Percentiles rank a stretch among this genome's conserved stretches.
Conservation (phyloP, 768 basidiomycete genomes). For the Asterophora lycoperdoides region DNA sequence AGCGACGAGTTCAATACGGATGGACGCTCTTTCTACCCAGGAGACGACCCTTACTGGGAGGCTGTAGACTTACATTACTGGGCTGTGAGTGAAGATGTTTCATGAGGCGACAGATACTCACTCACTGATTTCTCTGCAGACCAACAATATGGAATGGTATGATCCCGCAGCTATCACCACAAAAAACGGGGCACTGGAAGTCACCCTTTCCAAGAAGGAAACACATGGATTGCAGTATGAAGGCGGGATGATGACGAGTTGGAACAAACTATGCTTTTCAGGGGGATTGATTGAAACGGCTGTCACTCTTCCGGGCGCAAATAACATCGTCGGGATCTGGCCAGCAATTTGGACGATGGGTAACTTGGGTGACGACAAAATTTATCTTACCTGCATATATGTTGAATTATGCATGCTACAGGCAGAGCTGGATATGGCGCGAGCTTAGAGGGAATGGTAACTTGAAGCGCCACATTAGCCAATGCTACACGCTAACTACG, state of each 20-base stretch:
- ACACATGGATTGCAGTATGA: constrained; percentile 72
- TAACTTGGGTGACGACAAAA: constrained; percentile 53
- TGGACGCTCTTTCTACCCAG: constrained; percentile 78
- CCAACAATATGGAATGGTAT: constrained; percentile 85
- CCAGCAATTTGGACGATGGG: constrained; percentile 81
- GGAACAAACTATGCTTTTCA: constrained; percentile 96
- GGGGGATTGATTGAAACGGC: constrained; percentile 74
- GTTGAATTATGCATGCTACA: constrained; percentile 9
- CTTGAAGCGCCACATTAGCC: neutral
- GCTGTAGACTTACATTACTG: constrained; percentile 80
- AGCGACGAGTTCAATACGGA: constrained; percentile 86
- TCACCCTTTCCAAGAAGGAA: constrained; percentile 62
- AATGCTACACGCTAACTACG: constrained; percentile 1
- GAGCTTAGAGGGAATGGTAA: constrained; percentile 71
- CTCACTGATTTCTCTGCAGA: constrained; percentile 30
- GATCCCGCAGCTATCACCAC: constrained; percentile 79
- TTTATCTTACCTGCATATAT: neutral
- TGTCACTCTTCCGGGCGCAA: constrained; percentile 65
- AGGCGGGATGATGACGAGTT: constrained; percentile 62
- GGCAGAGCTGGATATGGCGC: constrained; percentile 89
- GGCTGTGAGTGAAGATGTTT: constrained; percentile 37
- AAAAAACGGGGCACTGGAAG: constrained; percentile 63
- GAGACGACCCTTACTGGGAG: constrained; percentile 91
- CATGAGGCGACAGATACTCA: neutral
- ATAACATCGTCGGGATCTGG: constrained; percentile 67